Percentiles rank a stretch among this genome's conserved stretches.
phyloP scores from a whole-genome alignment of 257 asterid species.

The Solanum chiquidenum region DNA sequence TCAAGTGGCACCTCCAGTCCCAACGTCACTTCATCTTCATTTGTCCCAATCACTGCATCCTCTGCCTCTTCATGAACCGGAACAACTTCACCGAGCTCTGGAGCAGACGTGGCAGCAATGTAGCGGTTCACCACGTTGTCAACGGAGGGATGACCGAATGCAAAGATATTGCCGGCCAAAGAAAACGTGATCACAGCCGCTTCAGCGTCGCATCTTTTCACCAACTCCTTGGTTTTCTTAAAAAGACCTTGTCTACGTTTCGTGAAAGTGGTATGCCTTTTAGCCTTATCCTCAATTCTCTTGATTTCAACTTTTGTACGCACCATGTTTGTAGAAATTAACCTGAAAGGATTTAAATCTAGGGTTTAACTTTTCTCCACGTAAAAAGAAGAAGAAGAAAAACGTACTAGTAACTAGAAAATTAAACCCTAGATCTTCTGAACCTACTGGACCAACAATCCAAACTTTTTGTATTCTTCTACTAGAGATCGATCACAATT shows the following conservation, averaged over 20 bases:
- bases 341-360: not conserved
- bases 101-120: not conserved
- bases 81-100: not conserved
- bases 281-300: slow-evolving; percentile 23
- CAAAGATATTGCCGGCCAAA: slow-evolving; percentile 25
- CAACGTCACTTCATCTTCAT: not conserved
- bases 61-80: not conserved
- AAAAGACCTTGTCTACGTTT: slow-evolving; percentile 38
- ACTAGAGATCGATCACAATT: not conserved
- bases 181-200: slow-evolving; percentile 28
- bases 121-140: slow-evolving; percentile 18
- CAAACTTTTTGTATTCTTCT: not conserved
- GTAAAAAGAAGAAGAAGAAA: not conserved
- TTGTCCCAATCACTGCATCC: not conserved
- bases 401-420: not conserved
- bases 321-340: slow-evolving; percentile 6
- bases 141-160: slow-evolving; percentile 22
- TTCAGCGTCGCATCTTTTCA: slow-evolving; percentile 7
- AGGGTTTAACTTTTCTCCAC: not conserved
- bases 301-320: slow-evolving; percentile 22
- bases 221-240: slow-evolving; percentile 24
- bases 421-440: not conserved
- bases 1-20: not conserved
- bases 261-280: slow-evolving; percentile 41
- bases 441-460: not conserved